These are phyloP conservation scores for Acanthamoeba triangularis DNA, from an alignment of 208 protist genomes.

Conservation along the genomic window DNA sequence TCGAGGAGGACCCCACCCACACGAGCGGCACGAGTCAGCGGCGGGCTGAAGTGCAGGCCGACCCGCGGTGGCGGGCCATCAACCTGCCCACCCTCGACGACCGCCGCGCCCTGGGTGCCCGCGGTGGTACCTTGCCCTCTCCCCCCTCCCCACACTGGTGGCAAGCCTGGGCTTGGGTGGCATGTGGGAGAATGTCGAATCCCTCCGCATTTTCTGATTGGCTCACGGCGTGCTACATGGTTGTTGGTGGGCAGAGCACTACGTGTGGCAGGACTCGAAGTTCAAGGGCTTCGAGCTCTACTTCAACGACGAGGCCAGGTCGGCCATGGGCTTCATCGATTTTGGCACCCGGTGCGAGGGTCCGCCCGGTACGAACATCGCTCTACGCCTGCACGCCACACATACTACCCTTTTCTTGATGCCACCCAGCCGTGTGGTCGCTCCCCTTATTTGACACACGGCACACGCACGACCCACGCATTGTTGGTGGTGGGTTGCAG, in stretches of 20 bases:
- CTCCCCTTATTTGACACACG: too few species aligned
- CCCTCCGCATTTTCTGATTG: neutral
- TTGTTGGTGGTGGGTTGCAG: neutral
- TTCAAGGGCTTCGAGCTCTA: constrained; percentile 23
- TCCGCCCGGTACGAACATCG: neutral
- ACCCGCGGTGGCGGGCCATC: constrained; percentile 14
- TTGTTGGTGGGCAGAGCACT: neutral
- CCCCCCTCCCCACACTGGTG: neutral
- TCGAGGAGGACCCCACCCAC: neutral
- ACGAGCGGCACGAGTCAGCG: neutral
- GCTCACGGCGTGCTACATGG: neutral
- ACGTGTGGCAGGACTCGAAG: constrained; percentile 30
- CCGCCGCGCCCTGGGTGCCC: constrained; percentile 3
- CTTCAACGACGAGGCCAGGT: constrained; percentile 6
- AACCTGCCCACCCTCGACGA: neutral
- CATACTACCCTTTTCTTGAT: neutral
- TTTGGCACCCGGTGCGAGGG: constrained; percentile 49
- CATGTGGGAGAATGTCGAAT: too few species aligned
- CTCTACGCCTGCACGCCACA: neutral
- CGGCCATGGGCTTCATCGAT: constrained; percentile 6
- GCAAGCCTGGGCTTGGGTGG: too few species aligned
- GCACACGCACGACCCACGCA: too few species aligned
- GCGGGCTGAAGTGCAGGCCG: neutral
- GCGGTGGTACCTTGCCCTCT: neutral
- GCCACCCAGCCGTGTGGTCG: too few species aligned